These are phyloP conservation scores for Tulasnella sp. DNA, from an alignment of 768 basidiomycete genomes.

Conservation along the genomic window DNA sequence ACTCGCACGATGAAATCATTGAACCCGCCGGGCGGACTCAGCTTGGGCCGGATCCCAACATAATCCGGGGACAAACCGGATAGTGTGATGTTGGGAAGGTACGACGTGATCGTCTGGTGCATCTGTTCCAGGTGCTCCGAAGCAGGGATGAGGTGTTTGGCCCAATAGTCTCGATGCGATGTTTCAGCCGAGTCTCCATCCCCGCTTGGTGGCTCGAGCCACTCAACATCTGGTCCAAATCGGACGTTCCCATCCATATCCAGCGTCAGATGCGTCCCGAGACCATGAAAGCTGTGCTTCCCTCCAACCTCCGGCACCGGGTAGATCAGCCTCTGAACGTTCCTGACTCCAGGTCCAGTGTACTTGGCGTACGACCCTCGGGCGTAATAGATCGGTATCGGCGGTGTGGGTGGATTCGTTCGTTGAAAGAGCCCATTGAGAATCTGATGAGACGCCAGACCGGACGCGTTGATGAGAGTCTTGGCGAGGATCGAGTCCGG, in stretches of 20 bases:
- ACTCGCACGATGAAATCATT: slow-evolving; percentile 70
- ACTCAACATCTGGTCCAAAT: slow-evolving; percentile 91
- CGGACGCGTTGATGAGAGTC: slow-evolving; percentile 73
- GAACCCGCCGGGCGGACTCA: slow-evolving; percentile 63
- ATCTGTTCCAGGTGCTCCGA: slow-evolving; percentile 46
- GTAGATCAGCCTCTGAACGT: slow-evolving; percentile 73
- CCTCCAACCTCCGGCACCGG: slow-evolving; percentile 53
- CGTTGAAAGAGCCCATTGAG: slow-evolving; percentile 57
- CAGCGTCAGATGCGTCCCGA: slow-evolving; percentile 87
- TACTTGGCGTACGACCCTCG: slow-evolving; percentile 85
- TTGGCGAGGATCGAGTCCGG: slow-evolving; percentile 57
- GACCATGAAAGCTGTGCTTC: slow-evolving; percentile 50
- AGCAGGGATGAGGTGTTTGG: slow-evolving; percentile 47
- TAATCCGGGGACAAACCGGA: slow-evolving; percentile 70
- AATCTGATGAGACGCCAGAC: slow-evolving; percentile 58
- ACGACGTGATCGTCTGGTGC: slow-evolving; percentile 56
- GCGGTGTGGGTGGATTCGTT: slow-evolving; percentile 25
- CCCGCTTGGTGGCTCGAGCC: slow-evolving; percentile 43
- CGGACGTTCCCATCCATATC: slow-evolving; percentile 74
- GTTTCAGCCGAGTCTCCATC: slow-evolving; percentile 30
- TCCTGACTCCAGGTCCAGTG: slow-evolving; percentile 56
- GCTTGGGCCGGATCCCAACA: slow-evolving; percentile 76
- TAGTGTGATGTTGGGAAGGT: slow-evolving; percentile 51
- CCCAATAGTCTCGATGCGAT: slow-evolving; percentile 55
- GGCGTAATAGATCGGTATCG: slow-evolving; percentile 68